These are phyloP conservation scores for Zygotorulaspora florentina DNA, from an alignment of 805 yeast species.

Conservation along the genomic window DNA sequence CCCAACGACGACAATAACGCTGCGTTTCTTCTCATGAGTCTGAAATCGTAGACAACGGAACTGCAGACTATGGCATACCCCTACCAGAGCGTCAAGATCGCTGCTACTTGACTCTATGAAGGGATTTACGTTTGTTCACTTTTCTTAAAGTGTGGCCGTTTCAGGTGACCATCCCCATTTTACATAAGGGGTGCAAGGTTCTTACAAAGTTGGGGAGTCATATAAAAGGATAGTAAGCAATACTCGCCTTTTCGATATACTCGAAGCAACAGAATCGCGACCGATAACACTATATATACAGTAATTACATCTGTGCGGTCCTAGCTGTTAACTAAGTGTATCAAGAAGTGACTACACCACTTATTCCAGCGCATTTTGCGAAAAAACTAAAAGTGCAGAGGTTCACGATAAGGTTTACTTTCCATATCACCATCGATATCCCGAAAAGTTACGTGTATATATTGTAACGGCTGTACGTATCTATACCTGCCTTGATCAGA, in stretches of 20 bases:
- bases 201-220: background rate
- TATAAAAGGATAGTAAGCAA: background rate
- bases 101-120: background rate
- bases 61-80: background rate
- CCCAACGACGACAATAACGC: conserved; percentile 26
- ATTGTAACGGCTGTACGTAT: conserved; percentile 1
- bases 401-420: background rate
- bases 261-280: no score
- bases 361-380: no score
- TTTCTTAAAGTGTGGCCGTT: background rate
- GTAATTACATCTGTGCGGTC: no score
- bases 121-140: background rate
- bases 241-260: no score
- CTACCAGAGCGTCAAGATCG: background rate
- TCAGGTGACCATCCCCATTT: background rate
- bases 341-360: no score
- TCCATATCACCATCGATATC: background rate
- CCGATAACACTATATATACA: no score
- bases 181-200: background rate
- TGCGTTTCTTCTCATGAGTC: conserved; percentile 31
- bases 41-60: conserved; percentile 22
- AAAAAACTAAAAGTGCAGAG: background rate
- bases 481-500: background rate
- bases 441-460: conserved; percentile 1
- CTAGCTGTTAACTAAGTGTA: no score